Base-by-base conservation (phyloP, 345 rosid genomes). In the Eutrema yunnanense region DNA sequence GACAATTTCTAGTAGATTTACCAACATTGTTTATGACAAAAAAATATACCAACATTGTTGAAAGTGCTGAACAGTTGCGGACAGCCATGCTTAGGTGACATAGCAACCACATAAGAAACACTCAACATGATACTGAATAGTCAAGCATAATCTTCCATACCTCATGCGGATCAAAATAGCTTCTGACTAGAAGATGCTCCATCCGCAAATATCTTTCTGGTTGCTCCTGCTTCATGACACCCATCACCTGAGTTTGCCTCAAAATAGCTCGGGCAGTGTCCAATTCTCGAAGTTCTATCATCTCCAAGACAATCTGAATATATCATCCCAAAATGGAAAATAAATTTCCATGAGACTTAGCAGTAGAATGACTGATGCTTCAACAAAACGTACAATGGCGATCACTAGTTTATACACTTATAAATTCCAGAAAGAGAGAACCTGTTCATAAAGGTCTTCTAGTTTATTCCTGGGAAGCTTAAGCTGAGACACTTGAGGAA, bases 181-280 rank as follows among this genome's bases (percentile, higher is more conserved):
- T 87, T 81, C 96, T 85, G 74, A 95, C 98, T 42, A 95, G 84
- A 49, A 92, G 95, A 85, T 95, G 98, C 79, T 95, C 96, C 34
- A 95, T 96, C 51, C 85, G 77, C 89, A 95, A 81, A 83, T 92
- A 92, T 85, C 99, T 86, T 61, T 90, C 97, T 19, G 99, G 92
- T 79, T 92, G 96, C 85, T 95, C 99, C 86, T 95, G 99, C 85
- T 92, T 95, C 99, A 95, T 90, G 70, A 92, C 90, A 71, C 99
- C 94, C 99, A 95, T 95, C 57, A 89, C 99, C 78, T 92, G 99
- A 44, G 99, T 95, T 78, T 95, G 98, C 83, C 91, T 86, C 76
- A 95, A 80, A 76, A 95, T 88, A 71, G 99, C 94, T 42, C 99
- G 89, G 7, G 99, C 97, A 55, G 99, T 88, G 71, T 92, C 98